Evolutionary conservation across 1,139 yeast genomes (phyloP).

Genomic region (Groenewaldozyma sp.): DNA sequence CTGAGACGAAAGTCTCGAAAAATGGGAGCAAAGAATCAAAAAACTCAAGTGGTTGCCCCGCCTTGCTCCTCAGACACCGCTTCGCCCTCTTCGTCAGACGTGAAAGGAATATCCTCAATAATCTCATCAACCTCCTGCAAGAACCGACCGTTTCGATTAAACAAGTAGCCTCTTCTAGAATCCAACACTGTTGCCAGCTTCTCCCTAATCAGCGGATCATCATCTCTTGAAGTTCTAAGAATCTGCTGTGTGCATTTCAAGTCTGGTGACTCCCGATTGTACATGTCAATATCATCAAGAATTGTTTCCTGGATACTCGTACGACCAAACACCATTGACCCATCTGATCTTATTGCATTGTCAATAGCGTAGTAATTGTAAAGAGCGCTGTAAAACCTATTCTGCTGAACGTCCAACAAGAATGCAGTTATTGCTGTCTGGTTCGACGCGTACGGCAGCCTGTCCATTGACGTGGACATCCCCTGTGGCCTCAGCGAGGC

Average conservation of each 20-base stretch:
- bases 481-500: neutral
- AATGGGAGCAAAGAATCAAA: no score
- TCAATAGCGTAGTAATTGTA: slow-evolving; percentile 2
- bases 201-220: neutral
- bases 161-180: slow-evolving; percentile 2
- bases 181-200: neutral
- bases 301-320: neutral
- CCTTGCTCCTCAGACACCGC: no score
- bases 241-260: slow-evolving; percentile 2
- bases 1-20: no score
- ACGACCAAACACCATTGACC: slow-evolving; percentile 2
- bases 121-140: no score
- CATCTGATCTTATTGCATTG: neutral
- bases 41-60: no score
- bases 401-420: neutral
- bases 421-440: neutral
- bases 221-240: neutral
- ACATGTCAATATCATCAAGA: slow-evolving; percentile 2
- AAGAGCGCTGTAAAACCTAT: slow-evolving; percentile 1
- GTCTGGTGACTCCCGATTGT: slow-evolving; percentile 1
- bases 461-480: slow-evolving; percentile 1
- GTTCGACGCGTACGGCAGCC: neutral
- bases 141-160: slow-evolving; percentile 1
- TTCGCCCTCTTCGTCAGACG: no score
- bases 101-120: no score